phyloP scores from a whole-genome alignment of 2,329 filamentous ascomycete species.

The Coleophoma eucalyptorum region DNA sequence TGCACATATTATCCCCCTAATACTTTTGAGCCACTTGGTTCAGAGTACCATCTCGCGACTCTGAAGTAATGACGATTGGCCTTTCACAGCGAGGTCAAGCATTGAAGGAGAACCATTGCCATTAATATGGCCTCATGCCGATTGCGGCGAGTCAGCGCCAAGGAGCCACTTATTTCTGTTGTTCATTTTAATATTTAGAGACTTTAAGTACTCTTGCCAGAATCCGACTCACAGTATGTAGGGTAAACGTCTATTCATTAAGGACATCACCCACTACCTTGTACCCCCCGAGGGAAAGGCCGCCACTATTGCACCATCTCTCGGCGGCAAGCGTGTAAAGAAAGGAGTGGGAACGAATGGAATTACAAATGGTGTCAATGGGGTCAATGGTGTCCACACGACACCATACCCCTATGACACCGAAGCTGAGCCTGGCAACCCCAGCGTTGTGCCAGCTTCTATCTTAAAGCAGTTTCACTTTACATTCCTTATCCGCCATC shows the following conservation, averaged over 20 bases:
- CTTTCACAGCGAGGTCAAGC: no score
- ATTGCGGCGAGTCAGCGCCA: no score
- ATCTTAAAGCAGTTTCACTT: slow-evolving; percentile 83
- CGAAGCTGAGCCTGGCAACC: slow-evolving; percentile 65
- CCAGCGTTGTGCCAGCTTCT: slow-evolving; percentile 75
- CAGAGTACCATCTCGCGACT: no score
- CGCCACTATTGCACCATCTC: slow-evolving; percentile 73
- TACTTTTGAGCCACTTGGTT: no score
- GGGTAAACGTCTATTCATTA: slow-evolving; percentile 95
- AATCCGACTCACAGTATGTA: slow-evolving; percentile 43
- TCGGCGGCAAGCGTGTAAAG: slow-evolving; percentile 35
- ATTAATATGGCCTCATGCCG: no score
- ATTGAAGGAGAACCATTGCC: no score
- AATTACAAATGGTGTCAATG: slow-evolving; percentile 23
- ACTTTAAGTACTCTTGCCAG: neutral
- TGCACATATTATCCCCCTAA: no score
- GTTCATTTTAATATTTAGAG: no score
- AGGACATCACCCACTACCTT: slow-evolving; percentile 94
- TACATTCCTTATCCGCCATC: slow-evolving; percentile 94
- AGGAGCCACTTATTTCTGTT: no score
- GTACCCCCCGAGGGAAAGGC: slow-evolving; percentile 68
- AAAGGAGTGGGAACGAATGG: slow-evolving; percentile 27
- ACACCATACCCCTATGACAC: slow-evolving; percentile 56
- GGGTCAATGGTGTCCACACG: slow-evolving; percentile 19
- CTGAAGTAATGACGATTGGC: no score